These are phyloP conservation scores for Camellia sinensis DNA, from an alignment of 148 eudicot species.

Conservation along the genomic window DNA sequence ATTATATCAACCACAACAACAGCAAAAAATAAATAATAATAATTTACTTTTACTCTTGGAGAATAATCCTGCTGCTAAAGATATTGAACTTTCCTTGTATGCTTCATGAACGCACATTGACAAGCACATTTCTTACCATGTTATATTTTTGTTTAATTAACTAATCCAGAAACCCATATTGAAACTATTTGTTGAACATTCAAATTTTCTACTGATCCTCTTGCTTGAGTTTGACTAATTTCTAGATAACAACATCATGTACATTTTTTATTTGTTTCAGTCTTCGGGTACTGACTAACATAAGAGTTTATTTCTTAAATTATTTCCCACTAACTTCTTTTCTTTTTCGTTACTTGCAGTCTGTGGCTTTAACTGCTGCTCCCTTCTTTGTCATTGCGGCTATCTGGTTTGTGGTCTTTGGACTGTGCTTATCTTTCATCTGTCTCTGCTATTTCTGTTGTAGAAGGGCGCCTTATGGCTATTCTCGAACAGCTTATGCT, in stretches of 20 bases:
- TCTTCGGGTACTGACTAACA: background rate
- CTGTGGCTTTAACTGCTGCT: slow-evolving; percentile 70
- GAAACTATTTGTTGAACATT: background rate
- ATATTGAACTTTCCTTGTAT: background rate
- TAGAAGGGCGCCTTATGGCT: slow-evolving; percentile 59
- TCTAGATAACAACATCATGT: background rate
- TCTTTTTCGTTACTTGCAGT: slow-evolving; percentile 48
- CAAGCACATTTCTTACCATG: background rate
- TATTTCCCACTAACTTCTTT: background rate
- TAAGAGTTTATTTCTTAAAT: background rate
- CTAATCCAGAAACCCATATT: background rate
- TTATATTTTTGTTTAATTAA: background rate
- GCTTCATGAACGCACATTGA: background rate
- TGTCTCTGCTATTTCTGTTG: slow-evolving; percentile 63
- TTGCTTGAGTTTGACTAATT: background rate
- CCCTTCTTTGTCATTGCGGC: slow-evolving; percentile 59
- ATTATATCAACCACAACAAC: background rate
- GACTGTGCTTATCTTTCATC: slow-evolving; percentile 49
- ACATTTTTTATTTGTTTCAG: background rate
- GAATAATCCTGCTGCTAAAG: background rate
- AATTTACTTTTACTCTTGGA: too few relatives aligned
- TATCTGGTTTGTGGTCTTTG: slow-evolving; percentile 69
- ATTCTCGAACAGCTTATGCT: slow-evolving; percentile 64
- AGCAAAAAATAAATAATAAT: too few relatives aligned
- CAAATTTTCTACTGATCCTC: background rate